Conservation (phyloP, 371 early-diverging fungal genomes). For the Synchytrium microbalum region DNA sequence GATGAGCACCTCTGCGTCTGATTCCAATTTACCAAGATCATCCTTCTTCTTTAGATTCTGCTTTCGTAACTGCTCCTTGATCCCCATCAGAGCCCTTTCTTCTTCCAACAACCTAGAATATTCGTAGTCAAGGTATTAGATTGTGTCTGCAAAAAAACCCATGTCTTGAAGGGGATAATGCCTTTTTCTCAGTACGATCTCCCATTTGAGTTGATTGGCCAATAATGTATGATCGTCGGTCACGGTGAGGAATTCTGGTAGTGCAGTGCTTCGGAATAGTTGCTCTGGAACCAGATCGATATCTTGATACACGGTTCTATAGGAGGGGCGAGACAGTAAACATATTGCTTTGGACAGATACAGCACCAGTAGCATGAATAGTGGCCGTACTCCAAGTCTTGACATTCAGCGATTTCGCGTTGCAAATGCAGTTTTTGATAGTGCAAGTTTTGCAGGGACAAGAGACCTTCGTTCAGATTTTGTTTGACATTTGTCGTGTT, state of each 20-base stretch:
- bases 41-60: conserved; percentile 4
- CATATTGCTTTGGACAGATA: background rate
- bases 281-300: conserved; percentile 18
- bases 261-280: conserved; percentile 6
- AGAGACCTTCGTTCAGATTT: conserved; percentile 18
- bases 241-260: conserved; percentile 6
- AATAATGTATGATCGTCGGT: conserved; percentile 23
- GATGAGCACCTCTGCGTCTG: conserved; percentile 13
- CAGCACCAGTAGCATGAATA: background rate
- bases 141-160: background rate
- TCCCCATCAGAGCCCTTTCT: conserved; percentile 9
- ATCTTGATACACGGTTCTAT: conserved; percentile 26
- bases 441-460: conserved; percentile 25
- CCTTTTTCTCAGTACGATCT: conserved; percentile 22
- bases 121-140: background rate
- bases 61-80: conserved; percentile 7
- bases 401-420: conserved; percentile 28
- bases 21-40: conserved; percentile 18
- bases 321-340: background rate
- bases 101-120: conserved; percentile 14
- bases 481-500: conserved; percentile 20
- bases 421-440: conserved; percentile 28
- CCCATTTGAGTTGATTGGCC: conserved; percentile 22
- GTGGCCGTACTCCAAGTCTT: conserved; percentile 22
- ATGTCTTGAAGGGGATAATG: background rate